Conservation (phyloP, 73 alveolate genomes). For the Tetrahymena borealis region DNA sequence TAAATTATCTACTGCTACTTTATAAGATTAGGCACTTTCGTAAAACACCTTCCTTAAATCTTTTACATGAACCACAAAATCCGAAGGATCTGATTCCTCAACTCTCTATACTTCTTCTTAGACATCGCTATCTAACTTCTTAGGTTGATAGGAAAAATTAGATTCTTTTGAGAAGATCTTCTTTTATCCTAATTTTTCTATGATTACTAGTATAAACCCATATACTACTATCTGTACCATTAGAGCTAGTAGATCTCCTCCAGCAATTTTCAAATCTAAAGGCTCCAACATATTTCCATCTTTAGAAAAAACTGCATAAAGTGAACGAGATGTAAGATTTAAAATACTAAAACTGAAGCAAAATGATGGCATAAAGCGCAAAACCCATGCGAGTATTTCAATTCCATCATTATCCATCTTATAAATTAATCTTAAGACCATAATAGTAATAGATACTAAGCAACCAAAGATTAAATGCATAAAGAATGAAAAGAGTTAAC, state of each 20-base stretch:
- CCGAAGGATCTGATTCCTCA: constrained; percentile 38
- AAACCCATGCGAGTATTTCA: constrained; percentile 61
- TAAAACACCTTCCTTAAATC: constrained; percentile 54
- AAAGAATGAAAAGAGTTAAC: constrained; percentile 38
- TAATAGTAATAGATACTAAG: constrained; percentile 42
- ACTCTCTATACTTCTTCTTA: constrained; percentile 26
- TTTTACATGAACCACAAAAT: constrained; percentile 45
- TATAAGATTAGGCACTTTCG: constrained; percentile 16
- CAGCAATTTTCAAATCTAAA: constrained; percentile 40
- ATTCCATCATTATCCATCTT: constrained; percentile 47
- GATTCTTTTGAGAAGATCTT: constrained; percentile 12
- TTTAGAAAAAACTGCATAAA: constrained; percentile 9
- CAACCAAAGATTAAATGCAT: constrained; percentile 55
- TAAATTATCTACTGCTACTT: constrained; percentile 88
- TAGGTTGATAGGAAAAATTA: constrained; percentile 5
- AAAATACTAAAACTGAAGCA: constrained; percentile 79
- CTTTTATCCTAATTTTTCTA: constrained; percentile 39
- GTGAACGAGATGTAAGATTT: constrained; percentile 32
- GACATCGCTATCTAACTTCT: constrained; percentile 43
- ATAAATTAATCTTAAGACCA: constrained; percentile 53
- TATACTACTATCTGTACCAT: constrained; percentile 19
- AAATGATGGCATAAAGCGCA: constrained; percentile 87
- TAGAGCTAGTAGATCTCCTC: constrained; percentile 31
- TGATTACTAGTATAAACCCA: constrained; percentile 8
- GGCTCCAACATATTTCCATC: constrained; percentile 8